These are phyloP conservation scores for Incumbomyces lentus DNA, from an alignment of 2,329 filamentous ascomycete species.

Conservation along the genomic window DNA sequence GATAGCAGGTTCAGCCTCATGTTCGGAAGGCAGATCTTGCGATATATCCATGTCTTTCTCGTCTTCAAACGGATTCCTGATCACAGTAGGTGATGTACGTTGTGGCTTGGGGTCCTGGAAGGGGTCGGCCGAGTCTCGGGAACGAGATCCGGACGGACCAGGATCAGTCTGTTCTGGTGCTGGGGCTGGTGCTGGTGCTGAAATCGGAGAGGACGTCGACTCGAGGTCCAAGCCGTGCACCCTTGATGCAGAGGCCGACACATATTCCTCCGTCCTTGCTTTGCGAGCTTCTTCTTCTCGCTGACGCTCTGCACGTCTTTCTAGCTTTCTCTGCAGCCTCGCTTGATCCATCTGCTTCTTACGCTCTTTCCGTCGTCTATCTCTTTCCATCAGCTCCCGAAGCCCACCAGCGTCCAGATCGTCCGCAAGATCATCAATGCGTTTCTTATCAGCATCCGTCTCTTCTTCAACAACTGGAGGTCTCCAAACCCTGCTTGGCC, in stretches of 20 bases:
- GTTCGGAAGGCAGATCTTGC: conserved; percentile 12
- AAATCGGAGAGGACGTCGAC: background rate
- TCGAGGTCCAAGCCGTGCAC: background rate
- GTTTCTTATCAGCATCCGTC: conserved; percentile 49
- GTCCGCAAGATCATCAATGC: conserved; percentile 63
- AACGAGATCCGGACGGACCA: conserved; percentile 9
- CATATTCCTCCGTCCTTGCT: conserved; percentile 9
- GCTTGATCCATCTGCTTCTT: conserved; percentile 62
- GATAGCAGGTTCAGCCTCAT: conserved; percentile 15
- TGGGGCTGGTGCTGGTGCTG: no score
- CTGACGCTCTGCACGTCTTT: conserved; percentile 42
- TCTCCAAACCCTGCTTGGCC: conserved; percentile 15
- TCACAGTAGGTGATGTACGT: conserved; percentile 6
- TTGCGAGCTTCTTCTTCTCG: conserved; percentile 36
- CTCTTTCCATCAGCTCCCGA: conserved; percentile 80
- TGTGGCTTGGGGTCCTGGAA: conserved; percentile 12
- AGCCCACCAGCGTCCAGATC: conserved; percentile 75
- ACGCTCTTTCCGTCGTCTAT: conserved; percentile 67
- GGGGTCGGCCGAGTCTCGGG: conserved; percentile 7
- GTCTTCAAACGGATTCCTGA: conserved; percentile 21
- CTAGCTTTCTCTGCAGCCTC: conserved; percentile 40
- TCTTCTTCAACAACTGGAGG: conserved; percentile 50
- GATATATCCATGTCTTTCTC: conserved; percentile 19
- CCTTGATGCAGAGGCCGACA: conserved; percentile 2
- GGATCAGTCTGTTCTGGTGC: conserved; percentile 6